Conservation (phyloP, 192 early-diverging fungal genomes). For the Coemansia sp. region DNA sequence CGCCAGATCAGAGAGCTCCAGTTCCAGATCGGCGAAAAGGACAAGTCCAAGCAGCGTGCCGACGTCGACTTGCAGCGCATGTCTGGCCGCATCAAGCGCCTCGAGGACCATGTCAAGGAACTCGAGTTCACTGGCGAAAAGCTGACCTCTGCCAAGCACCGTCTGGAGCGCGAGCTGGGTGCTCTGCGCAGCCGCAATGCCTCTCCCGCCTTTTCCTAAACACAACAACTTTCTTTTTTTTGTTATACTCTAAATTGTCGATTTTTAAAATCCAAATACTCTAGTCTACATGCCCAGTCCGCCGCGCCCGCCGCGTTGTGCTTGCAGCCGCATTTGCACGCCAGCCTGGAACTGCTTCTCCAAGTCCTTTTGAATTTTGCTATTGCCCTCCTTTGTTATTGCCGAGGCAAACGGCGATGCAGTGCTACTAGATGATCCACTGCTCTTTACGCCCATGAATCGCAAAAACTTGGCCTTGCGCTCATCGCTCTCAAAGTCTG, state of each 20-base stretch:
- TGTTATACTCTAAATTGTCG: slow-evolving; percentile 1
- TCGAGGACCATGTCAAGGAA: slow-evolving; percentile 49
- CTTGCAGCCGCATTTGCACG: slow-evolving; percentile 34
- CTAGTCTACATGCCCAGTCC: slow-evolving; percentile 43
- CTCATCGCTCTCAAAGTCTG: slow-evolving; percentile 42
- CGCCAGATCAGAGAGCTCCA: slow-evolving; percentile 83
- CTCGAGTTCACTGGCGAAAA: slow-evolving; percentile 48
- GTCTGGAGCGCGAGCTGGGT: slow-evolving; percentile 54
- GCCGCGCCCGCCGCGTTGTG: slow-evolving; percentile 34
- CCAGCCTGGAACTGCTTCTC: slow-evolving; percentile 50
- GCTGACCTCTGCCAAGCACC: slow-evolving; percentile 46
- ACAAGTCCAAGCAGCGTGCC: slow-evolving; percentile 76
- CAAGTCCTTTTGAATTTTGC: slow-evolving; percentile 40
- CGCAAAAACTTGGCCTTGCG: slow-evolving; percentile 53
- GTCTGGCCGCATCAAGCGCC: slow-evolving; percentile 55
- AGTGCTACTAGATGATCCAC: not conserved
- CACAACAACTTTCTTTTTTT: slow-evolving; percentile 3
- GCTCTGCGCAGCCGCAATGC: slow-evolving; percentile 49
- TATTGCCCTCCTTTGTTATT: slow-evolving; percentile 36
- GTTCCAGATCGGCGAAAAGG: slow-evolving; percentile 80
- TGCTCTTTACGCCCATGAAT: slow-evolving; percentile 41
- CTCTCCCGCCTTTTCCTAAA: slow-evolving; percentile 29
- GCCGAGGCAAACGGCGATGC: slow-evolving; percentile 50
- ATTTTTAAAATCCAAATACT: not conserved
- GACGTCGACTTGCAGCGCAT: slow-evolving; percentile 72